phyloP scores from a whole-genome alignment of 768 basidiomycete genomes.

The Serendipita vermifera region DNA sequence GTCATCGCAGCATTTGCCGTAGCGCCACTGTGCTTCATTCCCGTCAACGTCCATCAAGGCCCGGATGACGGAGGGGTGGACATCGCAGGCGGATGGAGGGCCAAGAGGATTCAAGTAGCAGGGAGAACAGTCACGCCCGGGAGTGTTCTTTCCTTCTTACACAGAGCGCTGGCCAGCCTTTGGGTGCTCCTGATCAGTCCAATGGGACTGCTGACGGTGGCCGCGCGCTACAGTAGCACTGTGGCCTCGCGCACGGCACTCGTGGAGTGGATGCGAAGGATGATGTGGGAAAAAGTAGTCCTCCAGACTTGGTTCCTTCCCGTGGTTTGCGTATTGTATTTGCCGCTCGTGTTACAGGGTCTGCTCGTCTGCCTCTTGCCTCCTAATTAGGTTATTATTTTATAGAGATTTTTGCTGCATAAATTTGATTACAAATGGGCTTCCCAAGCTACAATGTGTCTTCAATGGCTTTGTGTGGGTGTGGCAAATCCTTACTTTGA shows the following conservation, averaged over 20 bases:
- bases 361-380: constrained; percentile 29
- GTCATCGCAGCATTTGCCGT: constrained; percentile 51
- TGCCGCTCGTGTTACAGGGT: constrained; percentile 60
- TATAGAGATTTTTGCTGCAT: not conserved
- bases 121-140: constrained; percentile 16
- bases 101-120: not conserved
- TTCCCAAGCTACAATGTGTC: too few relatives aligned
- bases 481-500: too few relatives aligned
- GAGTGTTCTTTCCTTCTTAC: too few relatives aligned
- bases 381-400: not conserved
- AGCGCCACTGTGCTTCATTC: constrained; percentile 40
- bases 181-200: constrained; percentile 13
- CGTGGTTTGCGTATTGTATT: constrained; percentile 66
- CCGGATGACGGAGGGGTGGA: constrained; percentile 19
- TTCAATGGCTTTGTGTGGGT: too few relatives aligned
- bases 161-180: constrained; percentile 8
- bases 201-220: constrained; percentile 10
- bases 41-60: constrained; percentile 15
- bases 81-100: constrained; percentile 23
- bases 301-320: constrained; percentile 75
- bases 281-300: constrained; percentile 65
- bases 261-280: constrained; percentile 41
- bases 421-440: not conserved
- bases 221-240: not conserved
- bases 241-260: constrained; percentile 38